Conservation (phyloP, 108 stramenopile species). For the Cylindrotheca closterium region DNA sequence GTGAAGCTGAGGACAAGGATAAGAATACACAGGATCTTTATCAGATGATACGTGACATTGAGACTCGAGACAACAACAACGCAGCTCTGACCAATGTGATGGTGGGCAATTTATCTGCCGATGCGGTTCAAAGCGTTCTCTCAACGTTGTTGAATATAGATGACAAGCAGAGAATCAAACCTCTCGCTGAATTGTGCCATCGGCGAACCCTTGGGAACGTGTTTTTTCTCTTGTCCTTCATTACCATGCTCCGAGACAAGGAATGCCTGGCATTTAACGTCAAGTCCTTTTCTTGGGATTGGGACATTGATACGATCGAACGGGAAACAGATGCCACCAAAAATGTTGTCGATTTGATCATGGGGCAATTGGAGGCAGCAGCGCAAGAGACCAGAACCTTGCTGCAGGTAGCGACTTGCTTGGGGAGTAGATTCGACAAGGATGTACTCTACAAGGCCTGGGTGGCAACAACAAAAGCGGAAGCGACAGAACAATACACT, state of each 20-base stretch:
- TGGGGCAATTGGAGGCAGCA: conserved; percentile 26
- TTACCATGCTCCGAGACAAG: conserved; percentile 14
- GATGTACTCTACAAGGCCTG: too few relatives aligned
- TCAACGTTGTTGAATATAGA: conserved; percentile 4
- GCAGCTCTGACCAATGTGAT: not conserved
- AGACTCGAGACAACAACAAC: too few relatives aligned
- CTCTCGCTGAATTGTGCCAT: conserved; percentile 6
- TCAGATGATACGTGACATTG: too few relatives aligned
- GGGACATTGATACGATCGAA: conserved; percentile 3
- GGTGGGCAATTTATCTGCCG: not conserved
- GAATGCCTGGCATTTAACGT: not conserved
- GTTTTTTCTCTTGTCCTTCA: conserved; percentile 10
- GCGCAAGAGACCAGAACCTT: conserved; percentile 25
- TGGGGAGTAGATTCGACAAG: conserved; percentile 36
- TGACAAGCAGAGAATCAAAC: not conserved
- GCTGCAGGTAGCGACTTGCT: conserved; percentile 32
- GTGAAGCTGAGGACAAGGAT: not conserved
- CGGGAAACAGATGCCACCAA: too few relatives aligned
- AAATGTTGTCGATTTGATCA: conserved; percentile 32
- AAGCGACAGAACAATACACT: too few relatives aligned
- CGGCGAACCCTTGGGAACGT: conserved; percentile 15
- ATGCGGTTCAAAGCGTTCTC: conserved; percentile 12
- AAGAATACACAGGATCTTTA: not conserved
- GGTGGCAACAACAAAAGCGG: too few relatives aligned
- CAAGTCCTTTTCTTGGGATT: conserved; percentile 5